Evolutionary conservation across 164 flowering plant species (phyloP), one percentile per base, ranked within the genome.

Genomic region (Piper longum): DNA sequence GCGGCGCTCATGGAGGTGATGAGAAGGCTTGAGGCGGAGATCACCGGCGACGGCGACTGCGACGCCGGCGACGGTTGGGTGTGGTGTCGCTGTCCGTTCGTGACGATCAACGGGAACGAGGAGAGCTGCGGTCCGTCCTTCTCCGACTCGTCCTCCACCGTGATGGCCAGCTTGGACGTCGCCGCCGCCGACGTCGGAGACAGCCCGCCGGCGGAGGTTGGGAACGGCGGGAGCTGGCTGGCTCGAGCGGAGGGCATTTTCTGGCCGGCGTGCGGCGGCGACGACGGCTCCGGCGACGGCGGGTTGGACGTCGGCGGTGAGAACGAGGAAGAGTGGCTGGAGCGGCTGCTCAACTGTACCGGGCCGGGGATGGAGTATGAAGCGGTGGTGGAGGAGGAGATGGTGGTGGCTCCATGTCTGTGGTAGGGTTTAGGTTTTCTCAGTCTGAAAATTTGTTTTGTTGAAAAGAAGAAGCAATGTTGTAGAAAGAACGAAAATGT

Each of bases 101-200:
- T 66, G 1, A 70, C 66, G 26, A 66, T 63, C 62, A 70, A 70
- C 43, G 65, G 58, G 2, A 70, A 65, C 59, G 59, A 62, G 41
- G 70, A 71, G 63, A 71, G 56, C 64, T 71, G 73, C 36, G 73
- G 70, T 2, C 41, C 64, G 4, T 62, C 73, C 16, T 66, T 71
- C 41, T 66, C 73, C 16, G 61, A 71, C 57, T 54, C 66, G 7
- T 13, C 55, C 7, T 62, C 73, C 2, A 62, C 66, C 4, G 63
- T 66, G 54, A 66, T 71, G 73, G 67, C 70, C 40, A 59, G 63
- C 17, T 13, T 71, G 14, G 52, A 48, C 52, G 3, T 48, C 52
- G 14, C 52, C 52, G 1, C 52, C 8, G 52, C 14, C 52, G 52
- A 13, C 11, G 12, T 48, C 3, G 52, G 9, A 14, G 52, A 48